Percentiles rank a stretch among this genome's conserved stretches.
phyloP scores from a whole-genome alignment of 2,329 filamentous ascomycete species.

The Aspergillus ustus region DNA sequence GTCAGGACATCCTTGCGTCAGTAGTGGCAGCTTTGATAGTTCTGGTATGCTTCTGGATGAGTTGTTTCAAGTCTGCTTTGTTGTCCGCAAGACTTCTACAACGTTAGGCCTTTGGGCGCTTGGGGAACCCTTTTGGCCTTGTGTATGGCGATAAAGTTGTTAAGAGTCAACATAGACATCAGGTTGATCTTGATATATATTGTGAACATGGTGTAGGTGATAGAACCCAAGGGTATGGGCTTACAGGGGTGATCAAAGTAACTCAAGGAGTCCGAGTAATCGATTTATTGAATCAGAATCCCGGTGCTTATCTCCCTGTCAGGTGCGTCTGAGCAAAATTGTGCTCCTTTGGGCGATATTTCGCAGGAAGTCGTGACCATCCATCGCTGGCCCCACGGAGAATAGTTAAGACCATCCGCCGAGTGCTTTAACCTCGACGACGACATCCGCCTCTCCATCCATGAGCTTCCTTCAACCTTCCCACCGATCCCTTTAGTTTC shows the following conservation, averaged over 20 bases:
- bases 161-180: background rate
- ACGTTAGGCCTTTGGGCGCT: background rate
- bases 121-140: background rate
- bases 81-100: background rate
- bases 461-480: background rate
- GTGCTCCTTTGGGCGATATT: background rate
- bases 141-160: background rate
- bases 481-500: background rate
- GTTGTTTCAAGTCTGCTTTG: conserved; percentile 1
- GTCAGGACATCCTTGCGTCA: conserved; percentile 16
- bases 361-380: conserved; percentile 8
- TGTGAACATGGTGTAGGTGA: background rate
- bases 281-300: background rate
- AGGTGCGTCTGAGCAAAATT: background rate
- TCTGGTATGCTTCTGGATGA: conserved; percentile 1
- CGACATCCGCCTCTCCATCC: conserved; percentile 5
- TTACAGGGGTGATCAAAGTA: background rate
- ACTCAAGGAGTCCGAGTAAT: background rate
- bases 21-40: conserved; percentile 9
- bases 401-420: conserved; percentile 20
- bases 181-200: background rate
- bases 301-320: background rate
- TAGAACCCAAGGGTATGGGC: background rate
- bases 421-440: conserved; percentile 17
- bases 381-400: conserved; percentile 20